Evolutionary conservation across 768 basidiomycete species (phyloP).

Genomic region (Asterophora parasitica): DNA sequence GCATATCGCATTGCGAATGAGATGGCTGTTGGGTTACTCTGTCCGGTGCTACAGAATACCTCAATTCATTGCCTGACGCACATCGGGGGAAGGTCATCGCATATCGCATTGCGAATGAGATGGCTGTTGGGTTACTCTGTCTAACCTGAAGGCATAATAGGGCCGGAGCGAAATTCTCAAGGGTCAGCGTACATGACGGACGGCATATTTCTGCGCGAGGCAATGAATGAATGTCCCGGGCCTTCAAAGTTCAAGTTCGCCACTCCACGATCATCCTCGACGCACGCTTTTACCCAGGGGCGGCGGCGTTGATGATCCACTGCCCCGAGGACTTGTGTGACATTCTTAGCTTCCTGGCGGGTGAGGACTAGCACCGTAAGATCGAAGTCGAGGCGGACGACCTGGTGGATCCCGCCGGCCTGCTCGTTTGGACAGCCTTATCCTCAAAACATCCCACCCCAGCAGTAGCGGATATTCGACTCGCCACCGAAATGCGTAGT

Average conservation of each 20-base stretch:
- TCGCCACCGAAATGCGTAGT: conserved; percentile 62
- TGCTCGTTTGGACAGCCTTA: conserved; percentile 83
- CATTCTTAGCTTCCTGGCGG: conserved; percentile 90
- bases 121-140: conserved; percentile 99
- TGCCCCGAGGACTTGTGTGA: conserved; percentile 93
- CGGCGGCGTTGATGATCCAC: conserved; percentile 96
- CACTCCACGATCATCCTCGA: conserved; percentile 97
- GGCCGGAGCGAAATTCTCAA: conserved; percentile 89
- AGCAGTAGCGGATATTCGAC: conserved; percentile 95
- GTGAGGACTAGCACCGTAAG: conserved; percentile 96
- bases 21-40: conserved; percentile 99
- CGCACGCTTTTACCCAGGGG: conserved; percentile 94
- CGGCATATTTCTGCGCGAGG: conserved; percentile 97
- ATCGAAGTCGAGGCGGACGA: conserved; percentile 91
- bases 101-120: conserved; percentile 97
- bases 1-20: conserved; percentile 99
- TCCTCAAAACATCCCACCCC: conserved; percentile 91
- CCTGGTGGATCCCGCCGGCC: conserved; percentile 72
- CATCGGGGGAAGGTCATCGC: conserved; percentile 87
- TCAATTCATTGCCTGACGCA: conserved; percentile 89
- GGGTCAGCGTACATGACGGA: conserved; percentile 99
- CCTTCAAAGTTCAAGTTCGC: conserved; percentile 68
- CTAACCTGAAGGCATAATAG: conserved; percentile 96
- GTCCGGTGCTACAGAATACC: no score
- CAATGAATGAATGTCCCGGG: conserved; percentile 96